Evolutionary conservation across 768 basidiomycete genomes (phyloP).

Genomic region (Brasilioporus rufonigricans): DNA sequence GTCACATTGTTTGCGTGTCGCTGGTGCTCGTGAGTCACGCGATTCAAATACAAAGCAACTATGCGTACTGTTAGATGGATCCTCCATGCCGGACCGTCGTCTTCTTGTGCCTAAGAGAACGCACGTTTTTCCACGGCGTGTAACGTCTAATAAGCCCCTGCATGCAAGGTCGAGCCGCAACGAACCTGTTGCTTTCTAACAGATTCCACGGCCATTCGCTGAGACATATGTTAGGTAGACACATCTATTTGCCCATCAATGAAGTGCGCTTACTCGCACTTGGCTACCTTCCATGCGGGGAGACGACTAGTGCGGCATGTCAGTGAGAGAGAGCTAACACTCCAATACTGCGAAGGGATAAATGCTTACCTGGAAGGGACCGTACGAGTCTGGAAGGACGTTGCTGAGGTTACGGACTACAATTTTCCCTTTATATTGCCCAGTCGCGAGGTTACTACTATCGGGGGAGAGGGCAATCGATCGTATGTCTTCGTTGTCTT

Average conservation of each 20-base stretch:
- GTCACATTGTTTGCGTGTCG: neutral
- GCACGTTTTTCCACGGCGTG: no score
- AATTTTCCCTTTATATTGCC: neutral
- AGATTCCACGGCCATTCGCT: neutral
- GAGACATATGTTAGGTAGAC: neutral
- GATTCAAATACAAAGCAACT: no score
- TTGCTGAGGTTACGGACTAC: neutral
- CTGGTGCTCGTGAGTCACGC: neutral
- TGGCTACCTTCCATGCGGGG: neutral
- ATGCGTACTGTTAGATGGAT: neutral
- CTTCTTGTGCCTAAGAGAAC: neutral
- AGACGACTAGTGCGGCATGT: neutral
- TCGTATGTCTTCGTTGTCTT: neutral
- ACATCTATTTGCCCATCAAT: neutral
- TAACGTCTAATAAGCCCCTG: neutral
- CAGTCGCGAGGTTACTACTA: neutral
- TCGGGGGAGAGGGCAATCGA: conserved; percentile 3
- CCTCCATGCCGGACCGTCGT: neutral
- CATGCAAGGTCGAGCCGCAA: neutral
- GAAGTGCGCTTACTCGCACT: neutral
- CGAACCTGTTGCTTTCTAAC: neutral
- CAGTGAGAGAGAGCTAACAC: no score
- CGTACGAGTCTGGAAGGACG: conserved; percentile 5
- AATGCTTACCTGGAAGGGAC: conserved; percentile 1
- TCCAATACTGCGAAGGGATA: neutral